Conservation (phyloP, 176 grass and related monocot species). For the Paspalum vaginatum region DNA sequence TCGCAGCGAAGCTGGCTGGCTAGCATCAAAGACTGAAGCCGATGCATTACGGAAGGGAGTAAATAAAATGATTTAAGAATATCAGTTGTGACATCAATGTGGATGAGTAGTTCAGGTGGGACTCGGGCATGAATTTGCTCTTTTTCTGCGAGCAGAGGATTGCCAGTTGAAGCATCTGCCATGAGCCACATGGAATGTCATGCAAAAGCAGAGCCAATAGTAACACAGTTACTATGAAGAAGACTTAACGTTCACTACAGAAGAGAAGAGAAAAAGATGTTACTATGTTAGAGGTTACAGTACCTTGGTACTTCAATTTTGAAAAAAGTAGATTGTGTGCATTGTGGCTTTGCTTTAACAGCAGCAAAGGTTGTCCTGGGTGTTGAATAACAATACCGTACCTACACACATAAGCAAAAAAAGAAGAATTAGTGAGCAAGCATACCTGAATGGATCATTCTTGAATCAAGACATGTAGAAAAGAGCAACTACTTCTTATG, state of each 20-base stretch:
- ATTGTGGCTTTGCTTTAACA: constrained; percentile 94
- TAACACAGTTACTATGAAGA: constrained; percentile 11
- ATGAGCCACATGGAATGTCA: constrained; percentile 26
- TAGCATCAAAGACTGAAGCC: constrained; percentile 82
- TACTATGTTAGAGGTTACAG: neutral
- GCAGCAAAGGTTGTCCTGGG: constrained; percentile 75
- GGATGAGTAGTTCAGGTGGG: constrained; percentile 86
- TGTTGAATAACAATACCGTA: constrained; percentile 82
- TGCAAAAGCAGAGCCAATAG: constrained; percentile 36
- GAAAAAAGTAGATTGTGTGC: constrained; percentile 90
- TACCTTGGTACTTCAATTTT: constrained; percentile 64
- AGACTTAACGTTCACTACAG: constrained; percentile 6
- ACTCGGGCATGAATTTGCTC: constrained; percentile 72
- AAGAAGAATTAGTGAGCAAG: constrained; percentile 18
- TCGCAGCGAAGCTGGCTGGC: constrained; percentile 77
- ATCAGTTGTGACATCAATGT: constrained; percentile 68
- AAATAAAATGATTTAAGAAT: constrained; percentile 95
- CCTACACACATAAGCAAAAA: constrained; percentile 55
- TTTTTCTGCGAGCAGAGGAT: constrained; percentile 49
- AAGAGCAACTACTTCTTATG: constrained; percentile 55
- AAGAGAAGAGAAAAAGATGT: constrained; percentile 12
- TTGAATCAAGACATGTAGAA: constrained; percentile 16
- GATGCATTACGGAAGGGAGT: constrained; percentile 92
- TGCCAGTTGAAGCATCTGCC: constrained; percentile 59
- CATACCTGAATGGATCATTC: constrained; percentile 22